Conservation (phyloP, 2,329 filamentous ascomycete species). For the Neofusicoccum ribis region DNA sequence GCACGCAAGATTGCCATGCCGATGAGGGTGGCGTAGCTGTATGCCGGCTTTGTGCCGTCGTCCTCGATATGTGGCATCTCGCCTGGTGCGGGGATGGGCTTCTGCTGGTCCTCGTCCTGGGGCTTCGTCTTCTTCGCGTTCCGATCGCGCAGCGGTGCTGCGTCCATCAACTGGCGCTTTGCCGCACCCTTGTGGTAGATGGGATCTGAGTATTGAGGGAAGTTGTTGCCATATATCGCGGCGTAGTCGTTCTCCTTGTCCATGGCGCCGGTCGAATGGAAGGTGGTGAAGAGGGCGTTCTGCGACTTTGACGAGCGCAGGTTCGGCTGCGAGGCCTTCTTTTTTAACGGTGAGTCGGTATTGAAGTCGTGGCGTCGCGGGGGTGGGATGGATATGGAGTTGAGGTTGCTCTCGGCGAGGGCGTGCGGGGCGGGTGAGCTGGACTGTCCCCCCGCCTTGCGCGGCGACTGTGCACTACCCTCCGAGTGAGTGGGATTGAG, state of each 20-base stretch:
- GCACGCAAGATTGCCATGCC: conserved; percentile 95
- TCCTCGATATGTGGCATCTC: conserved; percentile 83
- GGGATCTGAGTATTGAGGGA: conserved; percentile 50
- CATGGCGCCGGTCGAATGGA: conserved; percentile 45
- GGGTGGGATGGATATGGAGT: conserved; percentile 67
- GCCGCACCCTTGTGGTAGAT: conserved; percentile 46
- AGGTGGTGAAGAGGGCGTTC: conserved; percentile 54
- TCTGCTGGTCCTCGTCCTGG: conserved; percentile 48
- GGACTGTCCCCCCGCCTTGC: conserved; percentile 61
- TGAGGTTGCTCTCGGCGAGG: conserved; percentile 64
- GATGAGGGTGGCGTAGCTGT: conserved; percentile 93
- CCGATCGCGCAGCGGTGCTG: conserved; percentile 71
- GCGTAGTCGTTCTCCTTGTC: conserved; percentile 50
- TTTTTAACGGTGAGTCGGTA: conserved; percentile 72
- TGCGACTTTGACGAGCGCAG: conserved; percentile 40
- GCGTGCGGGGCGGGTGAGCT: conserved; percentile 60
- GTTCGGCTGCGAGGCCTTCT: conserved; percentile 35
- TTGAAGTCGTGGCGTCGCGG: conserved; percentile 55
- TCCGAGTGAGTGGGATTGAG: conserved; percentile 62
- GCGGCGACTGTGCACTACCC: conserved; percentile 64
- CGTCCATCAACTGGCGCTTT: conserved; percentile 69
- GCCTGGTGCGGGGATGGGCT: conserved; percentile 66
- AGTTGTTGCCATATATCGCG: conserved; percentile 23
- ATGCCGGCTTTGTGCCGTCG: conserved; percentile 83
- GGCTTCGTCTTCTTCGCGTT: conserved; percentile 66